A percentile compares a stretch with the other conserved stretches of the same genome.
Evolutionary conservation across 2,329 filamentous ascomycete genomes (phyloP).

Genomic region (Aspergillus sp.): DNA sequence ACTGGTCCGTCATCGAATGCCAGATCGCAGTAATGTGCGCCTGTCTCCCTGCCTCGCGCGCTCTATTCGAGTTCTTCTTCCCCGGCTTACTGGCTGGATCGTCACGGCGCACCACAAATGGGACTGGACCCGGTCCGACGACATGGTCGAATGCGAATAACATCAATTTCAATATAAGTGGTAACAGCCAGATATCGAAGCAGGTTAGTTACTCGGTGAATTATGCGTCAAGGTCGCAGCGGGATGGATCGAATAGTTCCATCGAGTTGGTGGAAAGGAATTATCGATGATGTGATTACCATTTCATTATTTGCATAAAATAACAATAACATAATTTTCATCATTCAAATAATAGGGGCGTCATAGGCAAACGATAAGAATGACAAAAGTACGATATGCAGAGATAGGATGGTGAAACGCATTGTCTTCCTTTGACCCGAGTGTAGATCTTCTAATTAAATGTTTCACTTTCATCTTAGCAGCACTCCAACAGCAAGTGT

Average conservation of each 20-base stretch:
- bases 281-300: too few relatives aligned
- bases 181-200: background rate
- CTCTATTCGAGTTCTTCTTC: slow-evolving; percentile 14
- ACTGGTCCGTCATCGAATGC: slow-evolving; percentile 24
- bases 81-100: slow-evolving; percentile 11
- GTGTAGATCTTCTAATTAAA: too few relatives aligned
- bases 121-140: background rate
- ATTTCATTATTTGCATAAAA: too few relatives aligned
- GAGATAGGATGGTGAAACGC: too few relatives aligned
- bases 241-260: background rate
- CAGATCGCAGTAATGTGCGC: slow-evolving; percentile 21
- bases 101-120: background rate
- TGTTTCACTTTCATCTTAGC: too few relatives aligned
- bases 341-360: too few relatives aligned
- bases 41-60: slow-evolving; percentile 19
- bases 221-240: background rate
- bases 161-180: background rate
- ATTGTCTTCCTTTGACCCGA: too few relatives aligned
- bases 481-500: too few relatives aligned
- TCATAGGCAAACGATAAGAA: too few relatives aligned
- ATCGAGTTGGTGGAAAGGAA: background rate
- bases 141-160: background rate
- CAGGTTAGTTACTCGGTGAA: background rate
- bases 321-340: too few relatives aligned
- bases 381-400: too few relatives aligned